phyloP scores from a whole-genome alignment of 129 eudicot species.

The Helianthus annuus region DNA sequence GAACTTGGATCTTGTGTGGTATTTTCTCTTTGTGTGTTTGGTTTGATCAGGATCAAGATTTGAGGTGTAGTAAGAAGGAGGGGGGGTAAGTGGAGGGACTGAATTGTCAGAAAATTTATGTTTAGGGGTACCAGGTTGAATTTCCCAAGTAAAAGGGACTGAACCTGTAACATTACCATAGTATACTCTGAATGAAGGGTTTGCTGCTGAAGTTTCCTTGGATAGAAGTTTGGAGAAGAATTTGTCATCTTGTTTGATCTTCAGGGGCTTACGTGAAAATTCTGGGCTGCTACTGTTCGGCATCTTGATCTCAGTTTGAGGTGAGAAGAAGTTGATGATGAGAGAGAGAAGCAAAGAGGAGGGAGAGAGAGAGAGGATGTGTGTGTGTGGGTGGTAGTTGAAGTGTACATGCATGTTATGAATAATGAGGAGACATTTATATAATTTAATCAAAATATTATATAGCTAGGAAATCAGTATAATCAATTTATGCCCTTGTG shows the following conservation, averaged over 20 bases:
- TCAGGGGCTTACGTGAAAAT: slow-evolving; percentile 36
- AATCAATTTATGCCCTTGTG: not conserved
- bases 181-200: slow-evolving; percentile 78
- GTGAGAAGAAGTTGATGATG: slow-evolving; percentile 1
- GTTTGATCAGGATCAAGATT: slow-evolving; percentile 10
- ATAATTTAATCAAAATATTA: not conserved
- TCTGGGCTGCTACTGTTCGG: slow-evolving; percentile 29
- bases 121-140: slow-evolving; percentile 85
- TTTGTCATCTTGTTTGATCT: slow-evolving; percentile 61
- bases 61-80: slow-evolving; percentile 62
- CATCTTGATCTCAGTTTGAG: slow-evolving; percentile 29
- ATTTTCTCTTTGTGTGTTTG: slow-evolving; percentile 27
- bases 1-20: slow-evolving; percentile 38
- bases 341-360: slow-evolving; percentile 5
- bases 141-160: slow-evolving; percentile 83
- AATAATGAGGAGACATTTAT: slow-evolving; percentile 1
- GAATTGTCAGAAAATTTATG: slow-evolving; percentile 43
- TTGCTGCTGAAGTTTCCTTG: slow-evolving; percentile 53
- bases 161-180: slow-evolving; percentile 59
- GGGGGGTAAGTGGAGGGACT: slow-evolving; percentile 85
- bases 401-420: slow-evolving; percentile 16
- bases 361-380: slow-evolving; percentile 11
- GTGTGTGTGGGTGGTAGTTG: slow-evolving; percentile 2
- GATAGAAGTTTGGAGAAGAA: slow-evolving; percentile 55
- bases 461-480: not conserved